These are phyloP conservation scores for Nadsonia fulvescens DNA, from an alignment of 805 yeast species.

Conservation along the genomic window DNA sequence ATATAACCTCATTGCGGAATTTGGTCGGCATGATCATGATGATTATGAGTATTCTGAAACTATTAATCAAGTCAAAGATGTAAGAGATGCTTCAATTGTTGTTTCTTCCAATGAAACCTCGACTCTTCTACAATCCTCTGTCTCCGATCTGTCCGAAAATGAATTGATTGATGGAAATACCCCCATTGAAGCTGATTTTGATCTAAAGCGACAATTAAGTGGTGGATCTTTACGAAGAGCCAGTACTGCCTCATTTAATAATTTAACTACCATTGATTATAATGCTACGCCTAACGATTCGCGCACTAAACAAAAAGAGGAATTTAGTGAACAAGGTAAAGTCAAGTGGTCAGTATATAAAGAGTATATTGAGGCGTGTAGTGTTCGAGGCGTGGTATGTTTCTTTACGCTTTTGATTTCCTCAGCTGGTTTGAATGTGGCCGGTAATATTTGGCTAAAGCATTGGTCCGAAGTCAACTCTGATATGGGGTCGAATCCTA, in stretches of 20 bases:
- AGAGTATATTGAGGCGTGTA: constrained; percentile 65
- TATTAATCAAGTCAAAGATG: constrained; percentile 21
- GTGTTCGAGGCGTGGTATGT: constrained; percentile 16
- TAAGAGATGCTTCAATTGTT: neutral
- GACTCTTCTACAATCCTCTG: too few species aligned
- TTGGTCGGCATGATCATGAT: constrained; percentile 50
- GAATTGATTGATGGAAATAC: too few species aligned
- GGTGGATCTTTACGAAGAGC: constrained; percentile 7
- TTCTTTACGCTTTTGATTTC: constrained; percentile 26
- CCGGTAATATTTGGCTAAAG: constrained; percentile 63
- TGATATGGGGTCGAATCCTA: constrained; percentile 41
- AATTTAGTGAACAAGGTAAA: constrained; percentile 65
- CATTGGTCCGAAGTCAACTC: constrained; percentile 70
- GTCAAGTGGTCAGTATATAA: constrained; percentile 60
- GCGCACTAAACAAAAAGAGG: constrained; percentile 15
- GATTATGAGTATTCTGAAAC: constrained; percentile 32
- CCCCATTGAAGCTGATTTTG: too few species aligned
- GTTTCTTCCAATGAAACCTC: too few species aligned
- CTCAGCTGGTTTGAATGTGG: constrained; percentile 40
- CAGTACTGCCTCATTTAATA: constrained; percentile 7
- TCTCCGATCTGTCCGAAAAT: too few species aligned
- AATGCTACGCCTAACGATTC: constrained; percentile 4
- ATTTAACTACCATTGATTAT: constrained; percentile 1
- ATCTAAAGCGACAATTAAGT: constrained; percentile 5
- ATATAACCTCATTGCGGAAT: constrained; percentile 32